Evolutionary conservation across 768 basidiomycete species (phyloP).

Genomic region (Amylocystis lapponica): DNA sequence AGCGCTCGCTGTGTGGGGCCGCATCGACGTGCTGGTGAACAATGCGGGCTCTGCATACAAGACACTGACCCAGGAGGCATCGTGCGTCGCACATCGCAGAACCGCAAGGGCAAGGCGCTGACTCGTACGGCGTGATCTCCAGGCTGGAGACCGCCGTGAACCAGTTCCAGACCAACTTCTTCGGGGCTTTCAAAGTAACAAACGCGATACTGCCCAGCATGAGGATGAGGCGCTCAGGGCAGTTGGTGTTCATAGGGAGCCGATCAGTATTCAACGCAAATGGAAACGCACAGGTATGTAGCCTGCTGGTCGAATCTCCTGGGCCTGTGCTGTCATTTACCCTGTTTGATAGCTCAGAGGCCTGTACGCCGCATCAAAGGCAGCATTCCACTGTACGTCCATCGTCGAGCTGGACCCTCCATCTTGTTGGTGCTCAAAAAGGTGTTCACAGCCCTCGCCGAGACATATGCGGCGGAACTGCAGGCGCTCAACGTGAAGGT

Average conservation of each 20-base stretch:
- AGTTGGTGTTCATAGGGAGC: slow-evolving; percentile 32
- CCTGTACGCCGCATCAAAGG: slow-evolving; percentile 35
- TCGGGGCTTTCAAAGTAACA: slow-evolving; percentile 38
- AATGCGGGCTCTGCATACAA: slow-evolving; percentile 36
- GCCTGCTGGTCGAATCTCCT: slow-evolving; percentile 26
- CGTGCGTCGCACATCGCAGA: slow-evolving; percentile 21
- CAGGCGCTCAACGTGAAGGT: slow-evolving; percentile 51
- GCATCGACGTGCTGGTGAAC: slow-evolving; percentile 34
- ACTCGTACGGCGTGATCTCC: slow-evolving; percentile 1
- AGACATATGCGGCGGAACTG: slow-evolving; percentile 49
- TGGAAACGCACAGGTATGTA: slow-evolving; percentile 20
- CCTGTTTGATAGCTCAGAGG: slow-evolving; percentile 17
- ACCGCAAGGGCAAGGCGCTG: not conserved
- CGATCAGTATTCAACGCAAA: slow-evolving; percentile 31
- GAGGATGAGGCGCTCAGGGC: slow-evolving; percentile 29
- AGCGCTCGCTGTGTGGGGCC: slow-evolving; percentile 22
- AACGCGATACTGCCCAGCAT: slow-evolving; percentile 39
- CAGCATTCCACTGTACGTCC: slow-evolving; percentile 31
- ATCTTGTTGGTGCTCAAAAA: not conserved
- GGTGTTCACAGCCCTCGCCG: slow-evolving; percentile 41
- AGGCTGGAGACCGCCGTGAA: slow-evolving; percentile 28
- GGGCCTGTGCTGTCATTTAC: slow-evolving; percentile 9
- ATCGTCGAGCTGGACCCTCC: not conserved
- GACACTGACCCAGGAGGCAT: slow-evolving; percentile 36
- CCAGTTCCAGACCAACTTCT: slow-evolving; percentile 39